Base-by-base conservation (phyloP, 345 rosid genomes). In the Linum lewisii region DNA sequence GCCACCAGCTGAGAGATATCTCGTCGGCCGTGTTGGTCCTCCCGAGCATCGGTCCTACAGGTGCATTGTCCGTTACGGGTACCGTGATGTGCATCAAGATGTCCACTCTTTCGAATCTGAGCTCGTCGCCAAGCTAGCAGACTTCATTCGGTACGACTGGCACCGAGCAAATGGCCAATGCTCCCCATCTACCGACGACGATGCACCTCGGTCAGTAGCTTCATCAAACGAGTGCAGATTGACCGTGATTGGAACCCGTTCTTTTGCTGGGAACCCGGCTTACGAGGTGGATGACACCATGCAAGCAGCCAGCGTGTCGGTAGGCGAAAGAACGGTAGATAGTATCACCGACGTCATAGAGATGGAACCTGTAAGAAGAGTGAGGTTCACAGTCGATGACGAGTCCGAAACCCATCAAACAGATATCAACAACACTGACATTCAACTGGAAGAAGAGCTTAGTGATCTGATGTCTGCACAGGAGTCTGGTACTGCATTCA, bases 81-180 rank as follows among this genome's bases (percentile, higher is more conserved):
- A 92, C 80, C 90, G 97, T 0, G 98, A 92, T 16, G 97, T 92
- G 23, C 97, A 89, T 68, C 97, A 86, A 75, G 99, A 92, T 22
- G 86, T 86, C 8, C 84, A 86, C 69, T 88, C 91, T 22, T 92
- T 92, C 13, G 99, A 92, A 69, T 13, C 91, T 1, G 94, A 92
- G 71, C 84, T 92, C 0, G 82, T 87, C 1, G 77, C 69, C 36
- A 69, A 67, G 73, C 80, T 92, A 66, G 89, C 77, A 0, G 94
- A 86, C 66, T 92, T 89, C 75, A 83, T 92, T 56, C 70, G 72
- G 15, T 85, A 86, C 58, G 91, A 87, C 55, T 84, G 97, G 95
- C 66, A 55, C 51, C 76, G 65, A 58, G n/a, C 16, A 10, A 32
- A 68, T 1, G 51, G 59, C 9, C 52, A 24, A 5, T 52, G 8